Evolutionary conservation across 1,284 basidiomycete species (phyloP), one percentile per base, ranked within the genome.

Genomic region (Trametes polyzona): DNA sequence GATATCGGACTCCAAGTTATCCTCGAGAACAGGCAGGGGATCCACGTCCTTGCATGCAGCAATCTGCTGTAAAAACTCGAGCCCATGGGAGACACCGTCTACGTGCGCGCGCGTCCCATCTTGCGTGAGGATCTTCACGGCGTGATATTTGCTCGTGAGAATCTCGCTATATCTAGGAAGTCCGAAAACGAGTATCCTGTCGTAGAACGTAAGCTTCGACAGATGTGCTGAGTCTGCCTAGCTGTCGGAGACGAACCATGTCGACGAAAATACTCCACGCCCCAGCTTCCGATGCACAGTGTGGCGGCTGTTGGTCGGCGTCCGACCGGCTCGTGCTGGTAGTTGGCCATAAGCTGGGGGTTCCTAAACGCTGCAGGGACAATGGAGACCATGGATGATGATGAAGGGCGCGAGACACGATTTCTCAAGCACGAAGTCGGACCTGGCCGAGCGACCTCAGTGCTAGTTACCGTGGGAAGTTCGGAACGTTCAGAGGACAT

Each of bases 121-220:
- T 10, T 47, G 14, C 1, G 60, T 52, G 26, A 65, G 57, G n/a
- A 65, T 46, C 33, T 65, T 65, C 4, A 46, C 52, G 5, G 60
- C 63, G 3, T 30, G 30, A 33, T 64, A 64, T 32, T 57, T 59
- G 41, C 21, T 30, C 10, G 43, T 32, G 43, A 21, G 17, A 30
- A 27, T 19, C n/a, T 44, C 42, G 17, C 21, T 30, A 30, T 23
- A 14, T 12, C 42, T 37, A 33, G 24, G 7, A n/a, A 14, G 32
- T 30, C 7, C 14, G 30, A 32, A 8, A 14, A 14, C 14, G 30
- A 32, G 30, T 7, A 14, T 7, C 8, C 30, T 8, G 7, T 7
- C 30, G 14, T 14, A 32, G 7, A n/a, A 8, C 30, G 14, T 32
- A 30, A 33, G 23, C 4, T 30, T 40, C 7, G 29, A 21, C 9